A percentile compares a stretch with the other conserved stretches of the same genome.
Conservation (phyloP, 768 basidiomycete species). For the Tulasnella sp. region DNA sequence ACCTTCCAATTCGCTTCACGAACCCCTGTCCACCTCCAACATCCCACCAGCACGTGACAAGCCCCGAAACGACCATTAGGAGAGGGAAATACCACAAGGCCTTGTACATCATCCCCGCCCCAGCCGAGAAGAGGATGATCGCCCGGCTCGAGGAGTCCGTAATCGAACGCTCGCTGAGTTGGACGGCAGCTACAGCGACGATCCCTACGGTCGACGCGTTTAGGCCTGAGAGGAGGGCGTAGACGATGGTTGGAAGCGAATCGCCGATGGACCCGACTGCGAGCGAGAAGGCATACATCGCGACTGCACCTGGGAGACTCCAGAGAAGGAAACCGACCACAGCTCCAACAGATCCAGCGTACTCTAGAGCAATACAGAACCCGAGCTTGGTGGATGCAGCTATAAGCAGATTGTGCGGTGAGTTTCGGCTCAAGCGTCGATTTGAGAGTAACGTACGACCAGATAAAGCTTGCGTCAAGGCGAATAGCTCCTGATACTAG, state of each 20-base stretch:
- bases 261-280: constrained; percentile 34
- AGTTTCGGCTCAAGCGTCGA: too few relatives aligned
- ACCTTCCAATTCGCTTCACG: not conserved
- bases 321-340: constrained; percentile 10
- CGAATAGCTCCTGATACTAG: not conserved
- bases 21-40: not conserved
- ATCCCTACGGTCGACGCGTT: constrained; percentile 45
- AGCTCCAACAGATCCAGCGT: constrained; percentile 1
- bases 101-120: constrained; percentile 40
- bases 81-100: constrained; percentile 43
- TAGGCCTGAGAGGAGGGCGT: constrained; percentile 40
- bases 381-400: not conserved
- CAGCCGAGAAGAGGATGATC: constrained; percentile 33
- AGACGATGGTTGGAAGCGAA: constrained; percentile 35
- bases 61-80: constrained; percentile 33
- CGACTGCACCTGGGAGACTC: constrained; percentile 34
- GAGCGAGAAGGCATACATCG: constrained; percentile 37
- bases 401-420: too few relatives aligned
- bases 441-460: constrained; percentile 23
- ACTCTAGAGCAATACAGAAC: not conserved
- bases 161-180: constrained; percentile 35
- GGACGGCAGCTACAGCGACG: constrained; percentile 40
- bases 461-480: constrained; percentile 28
- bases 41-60: constrained; percentile 34
- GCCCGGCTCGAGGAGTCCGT: constrained; percentile 35